These are phyloP conservation scores for Pichia sp. DNA, from an alignment of 1,139 yeast species.

Conservation along the genomic window DNA sequence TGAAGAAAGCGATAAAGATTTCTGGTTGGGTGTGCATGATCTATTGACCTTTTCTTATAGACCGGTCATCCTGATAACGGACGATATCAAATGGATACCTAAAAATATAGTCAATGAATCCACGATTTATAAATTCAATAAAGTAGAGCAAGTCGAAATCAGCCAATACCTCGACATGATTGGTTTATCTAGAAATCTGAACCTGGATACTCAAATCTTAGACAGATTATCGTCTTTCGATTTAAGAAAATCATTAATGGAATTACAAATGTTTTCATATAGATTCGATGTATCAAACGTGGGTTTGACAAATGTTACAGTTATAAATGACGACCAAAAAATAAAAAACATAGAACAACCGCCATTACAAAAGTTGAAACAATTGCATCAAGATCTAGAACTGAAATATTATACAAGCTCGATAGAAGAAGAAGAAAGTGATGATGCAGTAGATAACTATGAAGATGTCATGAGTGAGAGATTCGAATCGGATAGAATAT, in stretches of 20 bases:
- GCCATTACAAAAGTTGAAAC: background rate
- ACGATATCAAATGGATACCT: constrained; percentile 56
- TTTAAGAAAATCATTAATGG: constrained; percentile 28
- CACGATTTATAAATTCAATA: constrained; percentile 24
- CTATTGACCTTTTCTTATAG: constrained; percentile 66
- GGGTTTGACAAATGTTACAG: constrained; percentile 21
- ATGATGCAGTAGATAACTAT: background rate
- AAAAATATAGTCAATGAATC: constrained; percentile 42
- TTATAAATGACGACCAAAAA: background rate
- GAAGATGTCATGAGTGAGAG: background rate
- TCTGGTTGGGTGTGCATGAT: constrained; percentile 74
- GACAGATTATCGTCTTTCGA: constrained; percentile 18
- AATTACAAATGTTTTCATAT: constrained; percentile 30
- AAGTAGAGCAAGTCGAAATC: constrained; percentile 9
- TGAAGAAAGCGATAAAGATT: constrained; percentile 63
- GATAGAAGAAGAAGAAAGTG: background rate
- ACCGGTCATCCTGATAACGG: constrained; percentile 79
- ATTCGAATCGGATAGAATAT: constrained; percentile 3
- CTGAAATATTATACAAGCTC: constrained; percentile 1
- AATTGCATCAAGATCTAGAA: constrained; percentile 1
- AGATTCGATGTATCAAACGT: constrained; percentile 14
- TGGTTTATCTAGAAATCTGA: constrained; percentile 26
- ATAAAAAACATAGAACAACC: too few species aligned
- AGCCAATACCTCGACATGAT: constrained; percentile 28
- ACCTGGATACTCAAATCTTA: constrained; percentile 22